phyloP scores from a whole-genome alignment of 2,329 filamentous ascomycete species.

The Diaporthe batatas region DNA sequence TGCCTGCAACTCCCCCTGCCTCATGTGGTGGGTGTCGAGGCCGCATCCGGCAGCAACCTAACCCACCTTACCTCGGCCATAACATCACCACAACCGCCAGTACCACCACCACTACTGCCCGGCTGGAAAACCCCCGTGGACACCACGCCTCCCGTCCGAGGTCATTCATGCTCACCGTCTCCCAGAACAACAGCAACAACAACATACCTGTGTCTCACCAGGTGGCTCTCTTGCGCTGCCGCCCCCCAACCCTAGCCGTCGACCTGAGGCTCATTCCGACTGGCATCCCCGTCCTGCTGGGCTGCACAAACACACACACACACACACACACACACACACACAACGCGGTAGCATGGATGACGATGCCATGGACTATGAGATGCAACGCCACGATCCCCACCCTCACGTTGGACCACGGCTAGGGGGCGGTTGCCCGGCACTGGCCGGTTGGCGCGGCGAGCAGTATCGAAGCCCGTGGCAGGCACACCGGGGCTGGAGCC shows the following conservation, averaged over 20 bases:
- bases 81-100: slow-evolving; percentile 15
- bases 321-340: background rate
- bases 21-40: slow-evolving; percentile 19
- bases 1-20: slow-evolving; percentile 13
- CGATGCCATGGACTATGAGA: slow-evolving; percentile 52
- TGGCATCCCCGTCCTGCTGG: background rate
- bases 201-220: background rate
- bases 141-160: no score
- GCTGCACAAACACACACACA: no score
- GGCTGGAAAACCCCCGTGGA: background rate
- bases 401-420: slow-evolving; percentile 35
- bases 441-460: slow-evolving; percentile 36
- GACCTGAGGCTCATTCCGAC: background rate
- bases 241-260: slow-evolving; percentile 3
- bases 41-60: slow-evolving; percentile 19
- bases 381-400: slow-evolving; percentile 46
- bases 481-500: slow-evolving; percentile 31
- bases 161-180: background rate
- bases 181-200: background rate
- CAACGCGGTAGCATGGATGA: slow-evolving; percentile 41
- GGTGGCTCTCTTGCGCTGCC: background rate
- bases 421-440: slow-evolving; percentile 36
- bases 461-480: slow-evolving; percentile 30
- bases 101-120: background rate
- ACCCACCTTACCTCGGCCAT: slow-evolving; percentile 29